These are phyloP conservation scores for Kodamaea fukazawae DNA, from an alignment of 805 yeast species.

Conservation along the genomic window DNA sequence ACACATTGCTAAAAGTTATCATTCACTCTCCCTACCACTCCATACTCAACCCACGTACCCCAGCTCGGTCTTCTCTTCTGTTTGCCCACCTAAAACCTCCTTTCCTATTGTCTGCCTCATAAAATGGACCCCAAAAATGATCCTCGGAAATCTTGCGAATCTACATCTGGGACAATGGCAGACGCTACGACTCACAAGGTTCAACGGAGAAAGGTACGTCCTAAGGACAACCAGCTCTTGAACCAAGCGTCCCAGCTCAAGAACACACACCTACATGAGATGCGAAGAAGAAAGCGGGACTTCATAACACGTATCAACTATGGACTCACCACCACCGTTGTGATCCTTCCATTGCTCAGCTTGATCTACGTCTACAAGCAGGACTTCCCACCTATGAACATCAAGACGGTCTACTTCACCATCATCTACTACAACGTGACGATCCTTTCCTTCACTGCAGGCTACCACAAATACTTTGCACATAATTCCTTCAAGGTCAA, in stretches of 20 bases:
- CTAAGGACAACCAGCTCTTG: constrained; percentile 5
- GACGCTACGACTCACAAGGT: constrained; percentile 13
- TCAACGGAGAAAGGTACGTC: constrained; percentile 21
- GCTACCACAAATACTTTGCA: constrained; percentile 43
- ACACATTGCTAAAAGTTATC: no score
- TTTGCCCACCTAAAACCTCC: no score
- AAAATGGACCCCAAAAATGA: no score
- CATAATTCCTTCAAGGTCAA: constrained; percentile 36
- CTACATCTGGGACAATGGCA: neutral
- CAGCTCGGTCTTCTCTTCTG: no score
- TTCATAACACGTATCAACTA: constrained; percentile 38
- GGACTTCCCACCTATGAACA: constrained; percentile 27
- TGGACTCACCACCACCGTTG: constrained; percentile 29
- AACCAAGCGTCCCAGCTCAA: constrained; percentile 25
- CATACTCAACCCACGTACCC: no score
- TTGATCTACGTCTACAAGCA: constrained; percentile 24
- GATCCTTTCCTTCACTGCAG: constrained; percentile 39
- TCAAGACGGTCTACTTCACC: constrained; percentile 29
- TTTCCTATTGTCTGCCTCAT: no score
- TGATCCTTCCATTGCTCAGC: constrained; percentile 32
- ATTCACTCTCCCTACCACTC: no score
- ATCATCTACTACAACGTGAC: constrained; percentile 35
- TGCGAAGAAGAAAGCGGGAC: constrained; percentile 35
- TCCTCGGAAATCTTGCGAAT: neutral
- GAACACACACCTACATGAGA: constrained; percentile 32